phyloP scores from a whole-genome alignment of 2,329 filamentous ascomycete species.

The Lachnellula arida region DNA sequence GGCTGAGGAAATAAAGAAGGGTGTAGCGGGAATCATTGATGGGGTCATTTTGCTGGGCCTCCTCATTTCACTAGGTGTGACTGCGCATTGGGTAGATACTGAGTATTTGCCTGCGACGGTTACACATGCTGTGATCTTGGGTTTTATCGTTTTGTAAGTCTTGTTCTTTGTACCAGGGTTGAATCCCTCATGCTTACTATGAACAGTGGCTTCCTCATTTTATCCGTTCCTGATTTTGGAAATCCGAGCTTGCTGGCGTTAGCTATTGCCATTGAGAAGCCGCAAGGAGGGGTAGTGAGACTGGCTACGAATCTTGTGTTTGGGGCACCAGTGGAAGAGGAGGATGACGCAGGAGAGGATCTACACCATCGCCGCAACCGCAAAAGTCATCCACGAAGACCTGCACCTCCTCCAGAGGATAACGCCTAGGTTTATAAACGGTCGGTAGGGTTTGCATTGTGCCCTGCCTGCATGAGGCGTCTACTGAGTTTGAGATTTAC shows the following conservation, averaged over 20 bases:
- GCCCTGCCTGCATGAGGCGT: neutral
- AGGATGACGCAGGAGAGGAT: neutral
- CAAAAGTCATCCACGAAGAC: neutral
- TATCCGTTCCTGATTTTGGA: slow-evolving; percentile 17
- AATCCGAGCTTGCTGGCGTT: slow-evolving; percentile 11
- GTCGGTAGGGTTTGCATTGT: no score
- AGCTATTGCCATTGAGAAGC: slow-evolving; percentile 11
- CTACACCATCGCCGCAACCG: neutral
- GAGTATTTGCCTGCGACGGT: neutral
- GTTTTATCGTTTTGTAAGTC: slow-evolving; percentile 18
- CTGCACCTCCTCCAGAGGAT: neutral
- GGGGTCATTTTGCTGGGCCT: slow-evolving; percentile 15
- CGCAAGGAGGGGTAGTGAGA: slow-evolving; percentile 9
- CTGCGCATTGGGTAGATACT: slow-evolving; percentile 10
- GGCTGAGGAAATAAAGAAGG: slow-evolving; percentile 14
- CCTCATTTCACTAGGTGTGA: slow-evolving; percentile 13
- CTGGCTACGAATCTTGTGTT: slow-evolving; percentile 14
- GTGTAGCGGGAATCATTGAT: slow-evolving; percentile 7
- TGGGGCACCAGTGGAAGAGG: slow-evolving; percentile 9
- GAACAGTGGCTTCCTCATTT: slow-evolving; percentile 14
- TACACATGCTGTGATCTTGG: slow-evolving; percentile 11
- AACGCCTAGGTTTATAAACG: no score
- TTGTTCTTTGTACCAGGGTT: neutral
- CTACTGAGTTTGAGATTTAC: neutral
- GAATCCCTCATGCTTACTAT: neutral